Evolutionary conservation across 73 alveolate species (phyloP).

Genomic region (Paramecium primaurelia): DNA sequence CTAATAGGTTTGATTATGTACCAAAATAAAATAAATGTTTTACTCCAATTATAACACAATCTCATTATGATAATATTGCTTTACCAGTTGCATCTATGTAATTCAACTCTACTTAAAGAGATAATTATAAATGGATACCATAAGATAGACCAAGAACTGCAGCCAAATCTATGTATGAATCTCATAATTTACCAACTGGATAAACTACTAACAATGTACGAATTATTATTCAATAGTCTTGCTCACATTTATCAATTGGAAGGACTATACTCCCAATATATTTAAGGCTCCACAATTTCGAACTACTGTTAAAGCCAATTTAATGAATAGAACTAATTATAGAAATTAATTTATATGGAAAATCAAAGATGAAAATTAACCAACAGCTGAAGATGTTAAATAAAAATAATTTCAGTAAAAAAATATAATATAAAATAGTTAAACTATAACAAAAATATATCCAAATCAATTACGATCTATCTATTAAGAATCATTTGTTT

Average conservation of each 20-base stretch:
- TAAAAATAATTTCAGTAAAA: constrained; percentile 8
- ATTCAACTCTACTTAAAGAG: constrained; percentile 2
- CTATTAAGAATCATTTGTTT: neutral
- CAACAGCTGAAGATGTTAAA: neutral
- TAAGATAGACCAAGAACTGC: neutral
- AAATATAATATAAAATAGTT: neutral
- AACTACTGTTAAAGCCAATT: neutral
- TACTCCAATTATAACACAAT: neutral
- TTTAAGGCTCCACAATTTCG: constrained; percentile 32
- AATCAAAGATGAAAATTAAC: neutral
- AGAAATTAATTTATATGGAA: neutral
- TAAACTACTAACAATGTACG: constrained; percentile 18
- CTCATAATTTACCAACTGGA: neutral
- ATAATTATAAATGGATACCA: constrained; percentile 7
- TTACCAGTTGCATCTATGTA: neutral
- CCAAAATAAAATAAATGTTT: neutral
- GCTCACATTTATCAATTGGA: constrained; percentile 44
- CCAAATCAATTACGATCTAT: neutral
- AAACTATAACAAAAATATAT: neutral
- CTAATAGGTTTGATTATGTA: neutral
- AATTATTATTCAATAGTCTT: neutral
- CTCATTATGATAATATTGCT: constrained; percentile 13
- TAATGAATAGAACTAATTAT: neutral
- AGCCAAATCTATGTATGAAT: neutral
- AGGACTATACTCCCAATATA: neutral